phyloP scores from a whole-genome alignment of 164 flowering plant genomes.

The Berberis thunbergii region DNA sequence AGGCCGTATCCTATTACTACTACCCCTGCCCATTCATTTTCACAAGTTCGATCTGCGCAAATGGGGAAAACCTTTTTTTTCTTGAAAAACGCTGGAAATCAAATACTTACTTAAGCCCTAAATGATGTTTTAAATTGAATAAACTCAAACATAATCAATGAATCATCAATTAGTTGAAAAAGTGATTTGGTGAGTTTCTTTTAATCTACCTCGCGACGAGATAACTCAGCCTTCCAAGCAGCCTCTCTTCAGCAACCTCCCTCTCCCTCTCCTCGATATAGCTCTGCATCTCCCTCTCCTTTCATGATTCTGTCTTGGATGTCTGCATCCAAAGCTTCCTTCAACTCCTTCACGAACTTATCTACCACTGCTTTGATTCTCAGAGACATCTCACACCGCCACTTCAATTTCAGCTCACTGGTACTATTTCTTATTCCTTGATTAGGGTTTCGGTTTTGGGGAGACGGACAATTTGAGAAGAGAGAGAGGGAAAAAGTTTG shows the following conservation, averaged over 20 bases:
- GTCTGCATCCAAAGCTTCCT: conserved; percentile 92
- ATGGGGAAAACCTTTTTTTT: too few species aligned
- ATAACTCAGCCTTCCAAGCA: conserved; percentile 97
- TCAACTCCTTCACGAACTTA: conserved; percentile 88
- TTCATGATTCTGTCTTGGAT: conserved; percentile 91
- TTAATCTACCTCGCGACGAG: conserved; percentile 83
- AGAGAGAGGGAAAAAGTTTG: too few species aligned
- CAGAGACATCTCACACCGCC: background rate
- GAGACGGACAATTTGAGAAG: too few species aligned
- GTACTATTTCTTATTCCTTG: too few species aligned
- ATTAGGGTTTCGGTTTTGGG: too few species aligned
- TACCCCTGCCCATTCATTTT: too few species aligned
- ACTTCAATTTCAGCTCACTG: background rate
- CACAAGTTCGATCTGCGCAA: too few species aligned
- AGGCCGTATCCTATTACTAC: too few species aligned
- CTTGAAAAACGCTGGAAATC: too few species aligned
- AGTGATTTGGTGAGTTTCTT: background rate
- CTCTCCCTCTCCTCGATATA: conserved; percentile 93
- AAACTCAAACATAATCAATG: background rate
- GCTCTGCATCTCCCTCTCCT: conserved; percentile 99
- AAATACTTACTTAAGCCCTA: too few species aligned
- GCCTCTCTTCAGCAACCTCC: conserved; percentile 95
- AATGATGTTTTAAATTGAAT: background rate
- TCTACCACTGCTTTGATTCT: conserved; percentile 27
- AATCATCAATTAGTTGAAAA: background rate